Percentiles rank a stretch among this genome's conserved stretches.
Evolutionary conservation across 305 asterid species (phyloP).

Genomic region (Striga hermonthica): DNA sequence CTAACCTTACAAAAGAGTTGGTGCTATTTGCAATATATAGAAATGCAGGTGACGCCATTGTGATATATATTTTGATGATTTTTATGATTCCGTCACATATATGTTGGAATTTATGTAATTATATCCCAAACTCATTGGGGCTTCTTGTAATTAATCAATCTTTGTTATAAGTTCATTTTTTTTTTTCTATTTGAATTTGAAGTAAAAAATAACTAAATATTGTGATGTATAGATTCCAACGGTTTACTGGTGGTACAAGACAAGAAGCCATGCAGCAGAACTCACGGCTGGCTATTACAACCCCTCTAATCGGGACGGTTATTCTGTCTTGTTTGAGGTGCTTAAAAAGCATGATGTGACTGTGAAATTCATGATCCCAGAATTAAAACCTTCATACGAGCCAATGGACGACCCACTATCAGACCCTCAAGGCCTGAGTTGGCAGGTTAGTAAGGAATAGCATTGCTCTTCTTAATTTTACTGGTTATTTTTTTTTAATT

Average conservation of each 20-base stretch:
- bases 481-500: neutral
- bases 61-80: too few species aligned
- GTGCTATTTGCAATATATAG: neutral
- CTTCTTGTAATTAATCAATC: neutral
- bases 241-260: constrained; percentile 71
- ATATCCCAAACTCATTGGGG: neutral
- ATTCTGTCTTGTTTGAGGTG: constrained; percentile 50
- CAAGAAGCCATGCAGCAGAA: constrained; percentile 80
- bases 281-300: constrained; percentile 71
- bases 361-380: constrained; percentile 45
- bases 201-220: neutral
- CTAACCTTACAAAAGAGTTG: neutral
- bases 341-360: constrained; percentile 54
- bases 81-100: too few species aligned
- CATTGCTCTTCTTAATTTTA: neutral
- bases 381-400: constrained; percentile 39
- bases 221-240: constrained; percentile 53
- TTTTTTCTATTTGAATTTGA: neutral
- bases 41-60: too few species aligned
- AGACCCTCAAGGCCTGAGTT: constrained; percentile 58
- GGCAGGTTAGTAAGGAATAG: constrained; percentile 53
- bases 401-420: constrained; percentile 52
- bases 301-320: constrained; percentile 64
- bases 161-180: neutral
- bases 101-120: too few species aligned